Evolutionary conservation across 257 asterid species (phyloP).

Genomic region (Ilex aquifolium): DNA sequence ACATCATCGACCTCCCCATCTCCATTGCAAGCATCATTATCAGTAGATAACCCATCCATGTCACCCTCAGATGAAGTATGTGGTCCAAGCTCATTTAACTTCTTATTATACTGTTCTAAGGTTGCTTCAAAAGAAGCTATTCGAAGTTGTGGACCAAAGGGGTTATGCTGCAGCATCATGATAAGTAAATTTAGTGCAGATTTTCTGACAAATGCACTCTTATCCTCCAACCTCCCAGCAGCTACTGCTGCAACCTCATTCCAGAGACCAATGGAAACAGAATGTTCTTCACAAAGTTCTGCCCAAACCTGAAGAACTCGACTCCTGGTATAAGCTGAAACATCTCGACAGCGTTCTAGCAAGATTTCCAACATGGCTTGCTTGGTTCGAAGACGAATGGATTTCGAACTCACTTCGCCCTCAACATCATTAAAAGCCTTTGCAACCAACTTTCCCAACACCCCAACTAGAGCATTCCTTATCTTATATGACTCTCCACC

Average conservation of each 20-base stretch:
- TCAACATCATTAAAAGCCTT: conserved; percentile 83
- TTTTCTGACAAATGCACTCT: conserved; percentile 96
- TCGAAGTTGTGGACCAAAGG: conserved; percentile 95
- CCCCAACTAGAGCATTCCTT: conserved; percentile 93
- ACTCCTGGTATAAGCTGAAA: conserved; percentile 96
- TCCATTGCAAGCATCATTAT: conserved; percentile 40
- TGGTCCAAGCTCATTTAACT: conserved; percentile 63
- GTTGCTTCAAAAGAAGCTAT: conserved; percentile 88
- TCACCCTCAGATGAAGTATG: conserved; percentile 32
- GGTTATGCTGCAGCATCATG: conserved; percentile 95
- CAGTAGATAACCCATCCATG: conserved; percentile 38
- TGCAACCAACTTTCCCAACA: conserved; percentile 74
- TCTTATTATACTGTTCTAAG: conserved; percentile 86
- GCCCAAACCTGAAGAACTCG: conserved; percentile 98
- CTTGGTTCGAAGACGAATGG: conserved; percentile 79
- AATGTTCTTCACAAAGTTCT: conserved; percentile 88
- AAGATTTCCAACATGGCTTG: conserved; percentile 96
- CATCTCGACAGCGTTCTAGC: conserved; percentile 94
- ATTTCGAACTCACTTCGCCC: conserved; percentile 76
- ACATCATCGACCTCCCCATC: conserved; percentile 53
- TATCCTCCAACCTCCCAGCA: conserved; percentile 94
- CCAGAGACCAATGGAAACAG: conserved; percentile 93
- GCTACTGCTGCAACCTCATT: conserved; percentile 90
- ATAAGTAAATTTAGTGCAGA: conserved; percentile 90
- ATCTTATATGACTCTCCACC: conserved; percentile 96